Evolutionary conservation across 441 rosid genomes (phyloP), one percentile per base, ranked within the genome.

Genomic region (Syzygium malaccense): DNA sequence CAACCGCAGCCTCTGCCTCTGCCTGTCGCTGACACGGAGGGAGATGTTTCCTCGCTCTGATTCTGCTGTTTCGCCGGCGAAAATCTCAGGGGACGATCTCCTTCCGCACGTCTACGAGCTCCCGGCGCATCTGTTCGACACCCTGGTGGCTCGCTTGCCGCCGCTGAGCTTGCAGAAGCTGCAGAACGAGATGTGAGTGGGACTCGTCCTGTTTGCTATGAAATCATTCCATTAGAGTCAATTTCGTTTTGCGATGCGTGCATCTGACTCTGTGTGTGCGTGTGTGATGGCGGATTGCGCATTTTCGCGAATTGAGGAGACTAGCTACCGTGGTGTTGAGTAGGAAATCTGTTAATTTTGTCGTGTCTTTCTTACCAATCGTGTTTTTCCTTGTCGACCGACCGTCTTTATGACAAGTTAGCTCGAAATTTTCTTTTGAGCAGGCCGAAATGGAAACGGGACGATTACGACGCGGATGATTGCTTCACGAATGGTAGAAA

Each of bases 111-210:
- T 95, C n/a, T 95, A 91, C 89, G 96, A 95, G 90, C 94, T 97
- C 88, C 99, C 99, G 12, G 85, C 94, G 9, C 93, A 96, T 85
- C 86, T 97, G 80, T 92, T 96, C 87, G 92, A 94, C 88, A 57
- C 56, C 58, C 87, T 97, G 51, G 41, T 97, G 49, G 55, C 91
- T 55, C 91, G 89, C 84, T 93, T 94, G 87, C 97, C 98, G 91
- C 97, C 99, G 28, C 87, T 95, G 91, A 94, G 95, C 55, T 86
- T 97, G 94, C 96, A 93, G 55, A 94, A 94, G 91, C 88, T 97
- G 71, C 95, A 95, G 88, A 79, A 86, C n/a, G 92, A 93, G 89
- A 93, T 95, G 99, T 97, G 86, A 89, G 95, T 93, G 86, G 86
- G 28, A 32, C 45, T 30, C 49, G 19, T 57, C 33, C 45, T 4